These are phyloP conservation scores for Vicia faba DNA, from an alignment of 306 rosid genomes.

Conservation along the genomic window DNA sequence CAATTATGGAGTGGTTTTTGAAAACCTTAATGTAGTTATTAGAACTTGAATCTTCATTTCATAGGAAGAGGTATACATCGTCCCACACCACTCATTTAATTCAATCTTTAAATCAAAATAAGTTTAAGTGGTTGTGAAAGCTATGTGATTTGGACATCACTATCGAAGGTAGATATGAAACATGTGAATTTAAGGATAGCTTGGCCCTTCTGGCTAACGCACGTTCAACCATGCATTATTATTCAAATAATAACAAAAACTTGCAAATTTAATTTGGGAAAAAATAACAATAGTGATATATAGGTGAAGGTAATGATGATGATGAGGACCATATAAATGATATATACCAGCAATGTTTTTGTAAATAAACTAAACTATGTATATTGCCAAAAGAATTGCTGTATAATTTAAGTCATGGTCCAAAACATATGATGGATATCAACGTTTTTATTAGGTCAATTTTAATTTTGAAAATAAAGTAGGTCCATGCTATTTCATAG, in stretches of 20 bases:
- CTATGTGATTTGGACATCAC: conserved; percentile 18
- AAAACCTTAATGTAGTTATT: not conserved
- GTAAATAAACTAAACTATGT: not conserved
- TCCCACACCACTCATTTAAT: conserved; percentile 33
- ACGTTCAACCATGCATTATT: conserved; percentile 20
- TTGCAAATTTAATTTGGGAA: conserved; percentile 14
- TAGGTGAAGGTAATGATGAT: not conserved
- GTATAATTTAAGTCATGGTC: not conserved
- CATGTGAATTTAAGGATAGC: conserved; percentile 38
- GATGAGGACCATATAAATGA: not conserved
- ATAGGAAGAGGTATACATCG: not conserved
- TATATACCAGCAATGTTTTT: not conserved
- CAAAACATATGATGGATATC: conserved; percentile 25
- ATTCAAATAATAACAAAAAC: conserved; percentile 14
- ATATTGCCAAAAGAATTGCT: not conserved
- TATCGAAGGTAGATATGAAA: conserved; percentile 35
- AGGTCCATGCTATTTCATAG: conserved; percentile 25
- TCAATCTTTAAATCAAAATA: conserved; percentile 15
- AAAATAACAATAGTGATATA: not conserved
- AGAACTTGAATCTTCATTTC: not conserved
- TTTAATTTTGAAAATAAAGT: conserved; percentile 1
- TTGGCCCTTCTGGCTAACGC: conserved; percentile 28
- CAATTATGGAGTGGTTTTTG: no score
- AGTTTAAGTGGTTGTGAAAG: conserved; percentile 28
- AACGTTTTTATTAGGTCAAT: conserved; percentile 2